These are phyloP conservation scores for Blastocystis sp. DNA, from an alignment of 352 stramenopile species.

Conservation along the genomic window DNA sequence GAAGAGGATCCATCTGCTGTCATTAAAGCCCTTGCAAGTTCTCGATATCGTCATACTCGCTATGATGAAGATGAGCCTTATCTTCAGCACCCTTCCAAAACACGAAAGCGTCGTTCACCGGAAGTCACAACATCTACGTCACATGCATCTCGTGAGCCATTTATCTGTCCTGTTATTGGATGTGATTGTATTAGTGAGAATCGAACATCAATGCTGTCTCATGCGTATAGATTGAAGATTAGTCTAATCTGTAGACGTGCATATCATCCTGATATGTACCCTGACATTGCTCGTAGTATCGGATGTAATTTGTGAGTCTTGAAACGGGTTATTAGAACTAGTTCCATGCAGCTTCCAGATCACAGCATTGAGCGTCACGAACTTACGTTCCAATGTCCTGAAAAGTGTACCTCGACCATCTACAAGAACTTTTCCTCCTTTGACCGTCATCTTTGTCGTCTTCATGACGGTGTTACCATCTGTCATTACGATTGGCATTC, in stretches of 20 bases:
- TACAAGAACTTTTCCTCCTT: not conserved
- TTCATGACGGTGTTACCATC: not conserved
- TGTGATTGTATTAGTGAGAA: not conserved
- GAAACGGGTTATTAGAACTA: not conserved
- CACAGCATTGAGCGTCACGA: not conserved
- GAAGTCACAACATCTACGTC: not conserved
- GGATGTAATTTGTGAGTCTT: slow-evolving; percentile 1
- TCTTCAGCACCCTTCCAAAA: too few species aligned
- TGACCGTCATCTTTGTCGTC: not conserved
- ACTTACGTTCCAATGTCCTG: not conserved
- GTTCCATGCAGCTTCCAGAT: not conserved
- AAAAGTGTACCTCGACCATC: not conserved
- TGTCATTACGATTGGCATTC: not conserved
- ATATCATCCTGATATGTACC: not conserved
- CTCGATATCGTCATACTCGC: too few species aligned
- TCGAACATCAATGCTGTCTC: slow-evolving; percentile 7
- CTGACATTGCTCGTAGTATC: not conserved
- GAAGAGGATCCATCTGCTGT: too few species aligned
- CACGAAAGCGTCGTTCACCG: too few species aligned
- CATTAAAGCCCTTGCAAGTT: too few species aligned
- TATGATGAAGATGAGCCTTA: too few species aligned
- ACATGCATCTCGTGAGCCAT: not conserved
- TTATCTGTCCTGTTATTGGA: not conserved
- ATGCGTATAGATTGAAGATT: not conserved
- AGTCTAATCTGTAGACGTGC: not conserved